A percentile compares a stretch with the other conserved stretches of the same genome.
phyloP scores from a whole-genome alignment of 1,284 basidiomycete genomes.

The Mycena sp. region DNA sequence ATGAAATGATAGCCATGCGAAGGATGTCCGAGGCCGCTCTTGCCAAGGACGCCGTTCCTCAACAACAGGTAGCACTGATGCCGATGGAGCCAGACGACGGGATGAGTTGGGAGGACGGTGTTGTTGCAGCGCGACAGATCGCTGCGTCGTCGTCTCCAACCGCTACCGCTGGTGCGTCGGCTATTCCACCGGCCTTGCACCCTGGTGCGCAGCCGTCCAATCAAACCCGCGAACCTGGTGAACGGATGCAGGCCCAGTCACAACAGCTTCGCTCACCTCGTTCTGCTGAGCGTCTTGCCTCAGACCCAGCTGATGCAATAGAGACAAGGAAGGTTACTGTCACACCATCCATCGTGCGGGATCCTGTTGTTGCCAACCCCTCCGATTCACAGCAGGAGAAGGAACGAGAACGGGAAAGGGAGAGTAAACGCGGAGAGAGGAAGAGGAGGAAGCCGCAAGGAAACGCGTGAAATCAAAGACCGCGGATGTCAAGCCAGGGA shows the following conservation, averaged over 20 bases:
- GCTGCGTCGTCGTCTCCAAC: neutral
- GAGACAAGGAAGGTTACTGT: slow-evolving; percentile 81
- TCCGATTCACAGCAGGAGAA: slow-evolving; percentile 3
- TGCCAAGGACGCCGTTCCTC: slow-evolving; percentile 28
- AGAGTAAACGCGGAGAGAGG: slow-evolving; percentile 63
- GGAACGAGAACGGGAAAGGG: slow-evolving; percentile 30
- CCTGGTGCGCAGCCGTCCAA: slow-evolving; percentile 36
- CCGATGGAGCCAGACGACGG: slow-evolving; percentile 74
- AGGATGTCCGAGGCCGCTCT: slow-evolving; percentile 47
- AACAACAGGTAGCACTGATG: slow-evolving; percentile 10
- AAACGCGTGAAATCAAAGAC: slow-evolving; percentile 56
- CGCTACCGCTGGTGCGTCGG: too few relatives aligned
- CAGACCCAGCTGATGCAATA: slow-evolving; percentile 63
- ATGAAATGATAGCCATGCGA: slow-evolving; percentile 54
- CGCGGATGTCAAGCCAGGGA: neutral
- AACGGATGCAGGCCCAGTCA: slow-evolving; percentile 26
- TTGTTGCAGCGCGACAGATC: slow-evolving; percentile 57
- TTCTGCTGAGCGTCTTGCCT: slow-evolving; percentile 44
- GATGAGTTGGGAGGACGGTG: slow-evolving; percentile 79
- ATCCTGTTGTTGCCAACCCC: slow-evolving; percentile 44
- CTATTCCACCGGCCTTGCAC: slow-evolving; percentile 27
- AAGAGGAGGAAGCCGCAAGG: slow-evolving; percentile 69
- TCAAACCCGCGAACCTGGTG: slow-evolving; percentile 31
- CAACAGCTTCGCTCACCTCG: slow-evolving; percentile 16
- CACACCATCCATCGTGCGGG: slow-evolving; percentile 80